Evolutionary conservation across 2,329 filamentous ascomycete species (phyloP).

Genomic region (Clarireedia paspali): DNA sequence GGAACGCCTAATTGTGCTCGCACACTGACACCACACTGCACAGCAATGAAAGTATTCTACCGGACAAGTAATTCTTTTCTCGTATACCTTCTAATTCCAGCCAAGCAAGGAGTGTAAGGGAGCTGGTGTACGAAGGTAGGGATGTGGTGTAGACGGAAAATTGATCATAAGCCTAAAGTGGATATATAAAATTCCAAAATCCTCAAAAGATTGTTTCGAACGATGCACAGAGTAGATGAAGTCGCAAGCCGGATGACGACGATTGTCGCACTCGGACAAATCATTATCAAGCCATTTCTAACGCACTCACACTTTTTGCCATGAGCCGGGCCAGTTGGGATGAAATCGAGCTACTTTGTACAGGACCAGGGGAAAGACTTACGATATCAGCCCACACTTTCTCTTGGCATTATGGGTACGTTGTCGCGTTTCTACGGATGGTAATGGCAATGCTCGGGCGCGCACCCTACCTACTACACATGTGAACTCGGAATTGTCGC

Average conservation of each 20-base stretch:
- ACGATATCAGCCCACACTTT: not conserved
- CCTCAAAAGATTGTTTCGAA: not conserved
- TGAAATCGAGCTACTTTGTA: too few species aligned
- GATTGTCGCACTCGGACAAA: not conserved
- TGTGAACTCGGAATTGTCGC: too few species aligned
- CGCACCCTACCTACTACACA: too few species aligned
- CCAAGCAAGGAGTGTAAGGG: constrained; percentile 1
- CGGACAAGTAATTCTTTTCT: not conserved
- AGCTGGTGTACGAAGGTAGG: not conserved
- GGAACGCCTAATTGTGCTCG: not conserved
- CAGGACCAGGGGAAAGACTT: not conserved
- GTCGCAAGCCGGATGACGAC: not conserved
- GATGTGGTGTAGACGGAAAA: not conserved
- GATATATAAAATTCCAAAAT: not conserved
- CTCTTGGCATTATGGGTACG: not conserved
- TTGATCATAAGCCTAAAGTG: not conserved
- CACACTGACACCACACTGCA: not conserved
- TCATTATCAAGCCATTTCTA: not conserved
- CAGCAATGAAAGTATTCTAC: not conserved
- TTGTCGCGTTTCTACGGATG: too few species aligned
- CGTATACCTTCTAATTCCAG: constrained; percentile 11
- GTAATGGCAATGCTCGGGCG: too few species aligned
- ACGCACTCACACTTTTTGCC: not conserved
- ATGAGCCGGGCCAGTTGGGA: not conserved
- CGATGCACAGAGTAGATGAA: not conserved